Evolutionary conservation across 805 yeast species (phyloP).

Genomic region (Saccharomycopsis fermentans): DNA sequence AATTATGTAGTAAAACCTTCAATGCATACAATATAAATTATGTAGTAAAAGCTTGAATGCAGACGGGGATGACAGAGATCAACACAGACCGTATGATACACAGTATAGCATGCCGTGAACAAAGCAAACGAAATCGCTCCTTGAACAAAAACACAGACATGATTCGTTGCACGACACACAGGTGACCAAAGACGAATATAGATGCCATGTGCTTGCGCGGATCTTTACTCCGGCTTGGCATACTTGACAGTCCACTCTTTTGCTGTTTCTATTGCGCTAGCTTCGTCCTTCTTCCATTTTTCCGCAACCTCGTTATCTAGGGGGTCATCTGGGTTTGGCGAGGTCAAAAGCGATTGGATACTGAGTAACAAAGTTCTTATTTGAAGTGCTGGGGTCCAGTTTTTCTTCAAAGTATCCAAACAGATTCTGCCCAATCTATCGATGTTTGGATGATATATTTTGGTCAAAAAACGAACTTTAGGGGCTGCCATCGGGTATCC

Average conservation of each 20-base stretch:
- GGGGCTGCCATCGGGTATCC: conserved; percentile 99
- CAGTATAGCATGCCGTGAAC: no score
- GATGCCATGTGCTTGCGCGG: background rate
- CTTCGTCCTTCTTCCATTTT: conserved; percentile 85
- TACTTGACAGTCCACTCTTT: conserved; percentile 33
- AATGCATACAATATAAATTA: no score
- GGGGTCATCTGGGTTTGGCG: conserved; percentile 98
- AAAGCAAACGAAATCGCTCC: no score
- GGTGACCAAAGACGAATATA: no score
- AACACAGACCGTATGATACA: no score
- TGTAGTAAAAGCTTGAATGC: no score
- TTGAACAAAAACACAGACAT: no score
- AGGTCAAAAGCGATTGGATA: conserved; percentile 86
- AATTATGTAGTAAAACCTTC: no score
- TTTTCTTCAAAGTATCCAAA: conserved; percentile 79
- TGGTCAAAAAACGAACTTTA: conserved; percentile 85
- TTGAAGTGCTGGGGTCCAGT: conserved; percentile 97
- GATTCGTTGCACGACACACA: no score
- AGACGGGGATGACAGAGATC: no score
- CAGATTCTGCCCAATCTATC: conserved; percentile 94
- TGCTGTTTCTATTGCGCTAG: conserved; percentile 72
- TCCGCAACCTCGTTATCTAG: conserved; percentile 96
- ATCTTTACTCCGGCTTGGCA: conserved; percentile 21
- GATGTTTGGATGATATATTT: conserved; percentile 93
- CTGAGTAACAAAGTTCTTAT: conserved; percentile 86